A percentile compares a stretch with the other conserved stretches of the same genome.
Conservation (phyloP, 2,329 filamentous ascomycete species). For the Hymenoscyphus fructigenus region DNA sequence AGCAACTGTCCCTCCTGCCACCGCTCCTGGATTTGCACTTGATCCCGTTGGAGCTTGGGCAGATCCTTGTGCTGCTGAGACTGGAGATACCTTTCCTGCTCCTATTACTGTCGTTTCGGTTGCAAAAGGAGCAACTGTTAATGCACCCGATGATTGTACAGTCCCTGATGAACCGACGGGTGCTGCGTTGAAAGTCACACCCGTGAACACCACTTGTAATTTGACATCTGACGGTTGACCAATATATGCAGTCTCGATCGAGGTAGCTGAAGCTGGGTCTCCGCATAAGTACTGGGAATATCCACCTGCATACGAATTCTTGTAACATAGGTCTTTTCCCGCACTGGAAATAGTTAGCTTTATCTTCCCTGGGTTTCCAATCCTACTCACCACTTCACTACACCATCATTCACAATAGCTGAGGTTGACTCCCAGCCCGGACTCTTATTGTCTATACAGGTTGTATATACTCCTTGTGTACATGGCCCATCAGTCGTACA, state of each 20-base stretch:
- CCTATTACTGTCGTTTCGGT: conserved; percentile 7
- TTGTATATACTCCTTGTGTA: conserved; percentile 34
- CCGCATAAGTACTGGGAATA: conserved; percentile 35
- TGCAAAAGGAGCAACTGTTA: conserved; percentile 8
- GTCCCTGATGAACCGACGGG: conserved; percentile 13
- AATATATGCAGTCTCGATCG: conserved; percentile 29
- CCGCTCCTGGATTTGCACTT: conserved; percentile 20
- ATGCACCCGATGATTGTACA: conserved; percentile 9
- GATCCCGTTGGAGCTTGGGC: conserved; percentile 11
- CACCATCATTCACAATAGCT: conserved; percentile 29
- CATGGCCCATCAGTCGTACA: conserved; percentile 33
- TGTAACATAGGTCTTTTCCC: conserved; percentile 25
- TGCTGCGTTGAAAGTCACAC: conserved; percentile 26
- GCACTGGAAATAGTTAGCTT: not conserved
- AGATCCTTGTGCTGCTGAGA: conserved; percentile 9
- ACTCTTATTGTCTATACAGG: conserved; percentile 33
- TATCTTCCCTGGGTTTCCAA: not conserved
- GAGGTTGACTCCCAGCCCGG: conserved; percentile 26
- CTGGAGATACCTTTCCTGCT: conserved; percentile 8
- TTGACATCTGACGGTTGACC: conserved; percentile 30
- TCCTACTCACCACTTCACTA: conserved; percentile 32
- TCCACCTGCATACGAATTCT: conserved; percentile 30
- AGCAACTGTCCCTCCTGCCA: conserved; percentile 27
- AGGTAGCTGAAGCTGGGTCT: conserved; percentile 24
- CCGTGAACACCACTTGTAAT: conserved; percentile 33